Evolutionary conservation across 345 rosid genomes (phyloP).

Genomic region (Populus euphratica): DNA sequence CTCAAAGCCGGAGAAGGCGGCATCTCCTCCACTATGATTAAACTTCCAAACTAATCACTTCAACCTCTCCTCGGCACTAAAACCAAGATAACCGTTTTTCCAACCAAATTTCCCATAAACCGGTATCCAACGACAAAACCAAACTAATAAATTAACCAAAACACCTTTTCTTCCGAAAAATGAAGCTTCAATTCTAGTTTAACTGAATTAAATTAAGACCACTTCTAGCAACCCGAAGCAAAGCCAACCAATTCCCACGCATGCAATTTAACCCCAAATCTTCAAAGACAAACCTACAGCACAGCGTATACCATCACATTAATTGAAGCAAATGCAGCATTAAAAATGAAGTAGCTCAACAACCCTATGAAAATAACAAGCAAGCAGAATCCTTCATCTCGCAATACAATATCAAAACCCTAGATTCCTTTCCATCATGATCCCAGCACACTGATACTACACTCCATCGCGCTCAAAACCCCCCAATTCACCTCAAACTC

Average conservation of each 20-base stretch:
- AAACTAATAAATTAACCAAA: neutral
- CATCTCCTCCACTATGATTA: conserved; percentile 39
- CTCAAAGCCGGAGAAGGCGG: conserved; percentile 86
- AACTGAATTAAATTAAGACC: neutral
- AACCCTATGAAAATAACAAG: conserved; percentile 4
- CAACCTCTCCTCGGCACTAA: conserved; percentile 8
- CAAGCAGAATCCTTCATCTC: neutral
- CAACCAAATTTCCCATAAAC: conserved; percentile 22
- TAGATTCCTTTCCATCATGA: conserved; percentile 22
- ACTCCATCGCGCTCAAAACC: conserved; percentile 17
- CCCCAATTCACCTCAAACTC: conserved; percentile 28
- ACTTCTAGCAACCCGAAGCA: neutral
- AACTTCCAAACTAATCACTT: conserved; percentile 13
- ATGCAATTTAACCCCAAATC: neutral
- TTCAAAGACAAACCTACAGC: neutral
- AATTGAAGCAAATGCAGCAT: conserved; percentile 17
- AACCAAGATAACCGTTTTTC: neutral
- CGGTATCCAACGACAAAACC: conserved; percentile 1
- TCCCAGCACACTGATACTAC: conserved; percentile 15
- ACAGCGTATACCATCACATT: neutral
- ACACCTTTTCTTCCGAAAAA: neutral
- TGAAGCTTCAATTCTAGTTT: neutral
- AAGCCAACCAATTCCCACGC: neutral
- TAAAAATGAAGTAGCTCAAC: conserved; percentile 10
- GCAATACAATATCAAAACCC: conserved; percentile 31